phyloP scores from a whole-genome alignment of 2,329 filamentous ascomycete species.

The Botryotinia convoluta region DNA sequence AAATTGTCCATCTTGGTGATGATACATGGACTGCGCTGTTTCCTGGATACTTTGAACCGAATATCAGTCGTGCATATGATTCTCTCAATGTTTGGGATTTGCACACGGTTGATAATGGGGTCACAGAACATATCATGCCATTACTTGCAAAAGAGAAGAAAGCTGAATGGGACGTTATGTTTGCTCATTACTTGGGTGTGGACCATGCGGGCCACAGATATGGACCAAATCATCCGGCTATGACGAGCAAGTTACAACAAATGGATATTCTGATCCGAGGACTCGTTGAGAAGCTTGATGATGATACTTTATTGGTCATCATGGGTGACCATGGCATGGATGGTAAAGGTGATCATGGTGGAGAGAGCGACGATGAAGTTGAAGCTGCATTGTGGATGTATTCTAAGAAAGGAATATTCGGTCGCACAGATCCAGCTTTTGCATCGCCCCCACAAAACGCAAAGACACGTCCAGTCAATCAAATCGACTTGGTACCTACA shows the following conservation, averaged over 20 bases:
- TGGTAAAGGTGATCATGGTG: conserved; percentile 93
- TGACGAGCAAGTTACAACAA: conserved; percentile 84
- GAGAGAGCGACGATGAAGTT: conserved; percentile 94
- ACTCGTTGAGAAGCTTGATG: conserved; percentile 70
- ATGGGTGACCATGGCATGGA: conserved; percentile 99
- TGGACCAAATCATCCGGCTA: conserved; percentile 86
- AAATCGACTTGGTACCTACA: conserved; percentile 95
- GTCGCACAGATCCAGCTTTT: conserved; percentile 63
- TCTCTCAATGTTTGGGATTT: conserved; percentile 99
- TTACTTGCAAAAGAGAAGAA: conserved; percentile 65
- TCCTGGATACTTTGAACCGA: conserved; percentile 85
- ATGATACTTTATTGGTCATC: conserved; percentile 83
- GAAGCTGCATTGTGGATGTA: conserved; percentile 98
- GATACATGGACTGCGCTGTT: conserved; percentile 96
- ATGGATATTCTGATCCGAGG: conserved; percentile 81
- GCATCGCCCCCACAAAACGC: conserved; percentile 63
- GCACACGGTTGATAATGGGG: conserved; percentile 94
- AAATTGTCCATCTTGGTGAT: conserved; percentile 90
- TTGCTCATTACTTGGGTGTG: conserved; percentile 91
- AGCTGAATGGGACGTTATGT: conserved; percentile 84
- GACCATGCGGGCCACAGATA: conserved; percentile 97
- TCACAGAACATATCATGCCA: conserved; percentile 86
- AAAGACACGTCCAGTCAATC: conserved; percentile 71
- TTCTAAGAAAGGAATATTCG: conserved; percentile 82
- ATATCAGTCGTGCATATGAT: conserved; percentile 85